These are phyloP conservation scores for Phylloporus rhodoxanthus DNA, from an alignment of 768 basidiomycete species.

Conservation along the genomic window DNA sequence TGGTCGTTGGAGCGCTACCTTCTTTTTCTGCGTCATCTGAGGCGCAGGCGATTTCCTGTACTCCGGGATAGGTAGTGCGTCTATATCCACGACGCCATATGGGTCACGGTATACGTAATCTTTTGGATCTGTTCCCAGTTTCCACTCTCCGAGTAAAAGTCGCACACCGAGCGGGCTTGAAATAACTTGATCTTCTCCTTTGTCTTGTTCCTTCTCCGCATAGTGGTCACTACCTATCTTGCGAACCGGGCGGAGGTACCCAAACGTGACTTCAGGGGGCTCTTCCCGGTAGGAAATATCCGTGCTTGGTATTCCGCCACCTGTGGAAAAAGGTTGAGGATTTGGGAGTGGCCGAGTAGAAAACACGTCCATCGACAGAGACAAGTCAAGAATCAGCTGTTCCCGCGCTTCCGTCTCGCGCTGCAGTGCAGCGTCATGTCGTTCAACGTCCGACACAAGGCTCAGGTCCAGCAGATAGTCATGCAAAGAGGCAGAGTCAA, in stretches of 20 bases:
- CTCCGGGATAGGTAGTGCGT: slow-evolving; percentile 9
- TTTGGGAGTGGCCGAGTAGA: slow-evolving; percentile 40
- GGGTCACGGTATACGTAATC: slow-evolving; percentile 51
- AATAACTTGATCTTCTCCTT: slow-evolving; percentile 17
- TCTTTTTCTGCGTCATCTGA: slow-evolving; percentile 18
- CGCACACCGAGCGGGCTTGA: slow-evolving; percentile 49
- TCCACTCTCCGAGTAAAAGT: slow-evolving; percentile 65
- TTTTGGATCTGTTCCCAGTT: slow-evolving; percentile 45
- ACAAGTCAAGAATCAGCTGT: slow-evolving; percentile 58
- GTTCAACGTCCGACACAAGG: slow-evolving; percentile 34
- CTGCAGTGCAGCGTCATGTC: slow-evolving; percentile 36
- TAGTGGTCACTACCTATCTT: slow-evolving; percentile 27
- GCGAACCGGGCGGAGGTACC: slow-evolving; percentile 50
- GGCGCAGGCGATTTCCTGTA: slow-evolving; percentile 9
- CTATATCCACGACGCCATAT: slow-evolving; percentile 37
- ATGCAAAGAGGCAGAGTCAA: slow-evolving; percentile 31
- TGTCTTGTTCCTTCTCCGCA: slow-evolving; percentile 19
- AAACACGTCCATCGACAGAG: slow-evolving; percentile 53
- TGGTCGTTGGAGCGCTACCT: slow-evolving; percentile 27
- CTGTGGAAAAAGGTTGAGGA: slow-evolving; percentile 1
- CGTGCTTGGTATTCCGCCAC: slow-evolving; percentile 9
- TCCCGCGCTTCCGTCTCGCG: slow-evolving; percentile 53
- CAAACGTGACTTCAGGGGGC: slow-evolving; percentile 55
- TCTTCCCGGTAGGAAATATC: slow-evolving; percentile 48
- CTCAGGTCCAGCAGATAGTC: slow-evolving; percentile 42